These are phyloP conservation scores for Neurospora sp. DNA, from an alignment of 2,329 filamentous ascomycete species.

Conservation along the genomic window DNA sequence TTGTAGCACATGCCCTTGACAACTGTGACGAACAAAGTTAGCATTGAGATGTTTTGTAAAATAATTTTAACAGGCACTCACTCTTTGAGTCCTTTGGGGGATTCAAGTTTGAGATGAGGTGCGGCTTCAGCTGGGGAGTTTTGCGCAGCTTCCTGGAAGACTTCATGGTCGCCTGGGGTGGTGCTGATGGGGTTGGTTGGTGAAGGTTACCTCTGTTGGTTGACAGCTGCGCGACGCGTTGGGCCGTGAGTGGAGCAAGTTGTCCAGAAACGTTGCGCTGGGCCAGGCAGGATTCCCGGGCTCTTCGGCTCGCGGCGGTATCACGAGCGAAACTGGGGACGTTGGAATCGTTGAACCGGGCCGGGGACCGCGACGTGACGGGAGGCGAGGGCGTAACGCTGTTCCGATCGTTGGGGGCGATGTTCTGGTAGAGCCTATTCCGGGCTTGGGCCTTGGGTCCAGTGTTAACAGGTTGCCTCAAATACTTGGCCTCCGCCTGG, in stretches of 20 bases:
- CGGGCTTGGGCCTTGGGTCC: constrained; percentile 55
- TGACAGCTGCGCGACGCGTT: constrained; percentile 45
- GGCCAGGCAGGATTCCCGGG: constrained; percentile 51
- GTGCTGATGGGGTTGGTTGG: constrained; percentile 24
- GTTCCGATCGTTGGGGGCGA: constrained; percentile 40
- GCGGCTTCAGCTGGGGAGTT: constrained; percentile 60
- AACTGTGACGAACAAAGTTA: constrained; percentile 38
- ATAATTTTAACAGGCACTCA: constrained; percentile 35
- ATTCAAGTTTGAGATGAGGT: constrained; percentile 78
- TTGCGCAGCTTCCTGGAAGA: constrained; percentile 46
- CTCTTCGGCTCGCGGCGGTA: constrained; percentile 55
- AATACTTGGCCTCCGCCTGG: constrained; percentile 69
- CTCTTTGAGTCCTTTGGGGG: constrained; percentile 69
- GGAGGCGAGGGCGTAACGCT: constrained; percentile 38
- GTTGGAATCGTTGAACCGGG: constrained; percentile 34
- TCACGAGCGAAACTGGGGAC: constrained; percentile 56
- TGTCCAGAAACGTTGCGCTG: constrained; percentile 49
- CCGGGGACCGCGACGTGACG: constrained; percentile 46
- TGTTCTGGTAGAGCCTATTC: constrained; percentile 47
- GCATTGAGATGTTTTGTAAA: constrained; percentile 7
- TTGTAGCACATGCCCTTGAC: constrained; percentile 97
- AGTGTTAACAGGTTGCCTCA: constrained; percentile 66
- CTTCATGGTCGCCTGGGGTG: constrained; percentile 32
- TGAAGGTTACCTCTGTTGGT: constrained; percentile 34
- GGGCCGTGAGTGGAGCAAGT: constrained; percentile 44